Conservation (phyloP, 106 monocot genomes). For the Gastrodia elata region DNA sequence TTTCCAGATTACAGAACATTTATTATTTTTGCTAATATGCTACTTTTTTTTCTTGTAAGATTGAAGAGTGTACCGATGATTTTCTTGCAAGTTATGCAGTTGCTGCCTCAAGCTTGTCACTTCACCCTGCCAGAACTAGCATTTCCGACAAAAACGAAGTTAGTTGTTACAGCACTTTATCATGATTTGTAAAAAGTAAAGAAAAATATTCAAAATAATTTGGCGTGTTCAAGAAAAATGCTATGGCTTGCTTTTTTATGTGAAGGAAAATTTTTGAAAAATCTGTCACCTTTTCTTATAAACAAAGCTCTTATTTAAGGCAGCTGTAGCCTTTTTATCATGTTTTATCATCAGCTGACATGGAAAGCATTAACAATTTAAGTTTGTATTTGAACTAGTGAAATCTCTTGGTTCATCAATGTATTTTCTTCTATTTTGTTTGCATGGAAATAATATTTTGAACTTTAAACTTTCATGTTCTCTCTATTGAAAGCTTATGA, state of each 20-base stretch:
- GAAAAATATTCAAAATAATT: background rate
- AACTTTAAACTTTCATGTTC: too few species aligned
- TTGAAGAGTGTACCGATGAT: constrained; percentile 15
- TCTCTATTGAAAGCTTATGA: too few species aligned
- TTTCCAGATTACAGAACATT: background rate
- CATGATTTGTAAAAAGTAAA: background rate
- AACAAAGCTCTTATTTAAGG: too few species aligned
- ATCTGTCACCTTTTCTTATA: too few species aligned
- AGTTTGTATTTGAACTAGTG: background rate
- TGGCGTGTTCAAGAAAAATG: background rate
- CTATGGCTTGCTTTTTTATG: background rate
- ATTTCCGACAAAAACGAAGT: background rate
- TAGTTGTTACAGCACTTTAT: background rate
- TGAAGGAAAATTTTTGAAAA: too few species aligned
- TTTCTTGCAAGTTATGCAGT: constrained; percentile 21
- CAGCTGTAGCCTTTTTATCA: background rate
- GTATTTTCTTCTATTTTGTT: too few species aligned
- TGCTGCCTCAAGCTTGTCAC: constrained; percentile 21
- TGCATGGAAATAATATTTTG: too few species aligned
- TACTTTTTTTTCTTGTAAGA: constrained; percentile 1
- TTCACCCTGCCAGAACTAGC: constrained; percentile 19
- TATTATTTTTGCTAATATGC: background rate
- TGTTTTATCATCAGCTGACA: background rate
- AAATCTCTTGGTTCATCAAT: too few species aligned
- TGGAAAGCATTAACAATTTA: background rate